Evolutionary conservation across 805 yeast species (phyloP), one percentile per base, ranked within the genome.

Genomic region (Lipomyces starkeyi): DNA sequence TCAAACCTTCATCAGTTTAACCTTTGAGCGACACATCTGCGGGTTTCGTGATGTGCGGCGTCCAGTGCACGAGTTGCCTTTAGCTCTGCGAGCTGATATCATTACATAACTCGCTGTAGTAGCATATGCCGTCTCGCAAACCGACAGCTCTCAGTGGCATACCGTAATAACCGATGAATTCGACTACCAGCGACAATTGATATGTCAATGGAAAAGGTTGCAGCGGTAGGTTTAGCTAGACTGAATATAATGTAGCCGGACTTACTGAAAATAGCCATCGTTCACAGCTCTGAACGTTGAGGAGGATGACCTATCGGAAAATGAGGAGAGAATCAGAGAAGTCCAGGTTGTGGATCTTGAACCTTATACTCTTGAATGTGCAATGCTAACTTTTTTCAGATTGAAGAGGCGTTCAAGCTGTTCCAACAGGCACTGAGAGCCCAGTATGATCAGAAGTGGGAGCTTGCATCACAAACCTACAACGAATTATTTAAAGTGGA

Each of bases 291-390:
- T 93, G 57, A 94, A 94, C 74, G 79, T 89, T 58, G 85, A 85
- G 54, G 96, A 91, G 75, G 91, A 90, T 61, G 79, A 85, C 4
- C 79, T 79, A 22, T 81, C 86, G 47, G 94, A 91, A 71, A 90
- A 89, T 43, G 97, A 93, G 71, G 94, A 92, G 71, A 97, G 93
- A 74, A 90, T 98, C 0, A 82, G 97, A 59, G 99, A 95, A 76
- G 81, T 94, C 29, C 98, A 94, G 74, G 85, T 86, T n/a, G 20
- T 25, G 32, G 29, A 53, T 11, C 17, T 25, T 20, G 22, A 13
- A 53, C 17, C 13, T 49, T 25, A 53, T 49, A 14, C 8, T 53
- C 56, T 53, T 53, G 14, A 11, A 25, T 25, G 34, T 14, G 11
- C 25, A 5, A 59, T 37, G 37, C 22, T 29, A 25, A 60, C 27